Evolutionary conservation across 805 yeast species (phyloP), one percentile per base, ranked within the genome.

Genomic region (Candida broadrunensis): DNA sequence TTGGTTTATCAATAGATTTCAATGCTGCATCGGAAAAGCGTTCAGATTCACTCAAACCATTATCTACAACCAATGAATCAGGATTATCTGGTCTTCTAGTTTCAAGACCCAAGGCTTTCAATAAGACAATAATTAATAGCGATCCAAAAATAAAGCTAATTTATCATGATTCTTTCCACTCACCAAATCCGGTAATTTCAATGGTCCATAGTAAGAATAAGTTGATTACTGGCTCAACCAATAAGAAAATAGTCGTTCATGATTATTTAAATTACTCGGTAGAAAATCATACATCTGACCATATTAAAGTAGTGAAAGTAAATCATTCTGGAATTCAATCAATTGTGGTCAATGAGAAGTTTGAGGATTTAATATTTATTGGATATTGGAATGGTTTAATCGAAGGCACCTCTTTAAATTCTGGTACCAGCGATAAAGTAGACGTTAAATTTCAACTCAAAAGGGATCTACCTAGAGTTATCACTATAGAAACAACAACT

Each of bases 161-260:
- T 0, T 50, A 54, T 17, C 48, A 57, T 12, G 56, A 61, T 44
- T 47, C 61, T 3, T 48, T 55, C 3, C 81, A 77, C 45, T 55
- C 50, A 8, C 87, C 87, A 0, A 74, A 75, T 54, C 86, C 88
- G 1, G 63, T 81, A 1, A 55, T 80, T 0, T 64, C 80, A 0
- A 41, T 81, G 14, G 54, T 50, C 2, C 52, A 55, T 39, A 72
- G 68, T 45, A 20, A 42, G 0, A 46, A 52, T 17, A 45, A 39
- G 3, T 41, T 80, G 0, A 43, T 75, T 2, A 61, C 75, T 2
- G 73, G 81, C 0, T 78, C 85, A 0, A 65, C 82, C 0, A 60
- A 70, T n/a, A 73, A 76, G 30, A 62, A 58, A 35, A 35, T 78
- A 1, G 49, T 55, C 3, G 42, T 65, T 6, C 68, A 67, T 37